phyloP scores from a whole-genome alignment of 73 alveolate species.

The Durusdinium trenchii region DNA sequence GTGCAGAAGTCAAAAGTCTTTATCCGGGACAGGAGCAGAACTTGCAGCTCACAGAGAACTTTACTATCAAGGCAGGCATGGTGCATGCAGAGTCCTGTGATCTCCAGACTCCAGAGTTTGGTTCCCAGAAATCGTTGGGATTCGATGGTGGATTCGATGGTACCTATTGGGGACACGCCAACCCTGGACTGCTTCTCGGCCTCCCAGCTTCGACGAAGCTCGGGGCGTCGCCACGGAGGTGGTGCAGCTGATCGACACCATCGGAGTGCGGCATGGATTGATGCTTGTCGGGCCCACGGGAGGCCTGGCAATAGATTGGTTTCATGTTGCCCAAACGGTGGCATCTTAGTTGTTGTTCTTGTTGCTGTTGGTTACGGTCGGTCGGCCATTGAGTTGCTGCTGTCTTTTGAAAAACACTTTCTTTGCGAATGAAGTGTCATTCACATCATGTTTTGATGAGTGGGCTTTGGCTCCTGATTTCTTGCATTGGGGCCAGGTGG shows the following conservation, averaged over 20 bases:
- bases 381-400: not conserved
- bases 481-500: conserved; percentile 97
- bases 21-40: conserved; percentile 51
- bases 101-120: not conserved
- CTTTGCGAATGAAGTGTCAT: too few relatives aligned
- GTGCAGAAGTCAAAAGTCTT: not conserved
- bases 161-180: too few relatives aligned
- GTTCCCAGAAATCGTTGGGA: not conserved
- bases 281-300: conserved; percentile 99
- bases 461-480: too few relatives aligned
- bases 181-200: too few relatives aligned
- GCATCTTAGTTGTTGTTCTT: not conserved
- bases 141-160: not conserved
- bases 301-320: conserved; percentile 96
- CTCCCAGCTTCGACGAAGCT: too few relatives aligned
- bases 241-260: conserved; percentile 91
- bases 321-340: not conserved
- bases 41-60: conserved; percentile 88
- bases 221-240: conserved; percentile 33
- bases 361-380: not conserved
- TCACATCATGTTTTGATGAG: too few relatives aligned
- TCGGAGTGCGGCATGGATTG: conserved; percentile 99
- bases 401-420: not conserved
- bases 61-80: conserved; percentile 29
- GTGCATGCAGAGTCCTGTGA: not conserved